Conservation (phyloP, 2,329 filamentous ascomycete species). For the Mycocentrospora acerina region DNA sequence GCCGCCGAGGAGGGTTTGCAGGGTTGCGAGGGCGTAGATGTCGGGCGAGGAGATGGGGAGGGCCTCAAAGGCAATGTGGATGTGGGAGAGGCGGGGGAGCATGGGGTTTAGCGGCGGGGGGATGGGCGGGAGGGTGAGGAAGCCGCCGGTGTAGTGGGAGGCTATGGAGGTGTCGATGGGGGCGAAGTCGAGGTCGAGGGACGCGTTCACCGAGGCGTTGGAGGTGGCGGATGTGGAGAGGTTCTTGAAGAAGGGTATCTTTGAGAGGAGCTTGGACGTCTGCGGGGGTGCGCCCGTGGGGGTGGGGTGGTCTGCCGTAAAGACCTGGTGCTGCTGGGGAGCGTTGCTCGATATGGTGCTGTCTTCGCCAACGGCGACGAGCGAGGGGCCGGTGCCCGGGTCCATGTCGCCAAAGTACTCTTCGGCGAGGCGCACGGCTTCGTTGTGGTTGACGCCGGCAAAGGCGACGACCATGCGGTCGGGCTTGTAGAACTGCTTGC, state of each 20-base stretch:
- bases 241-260: slow-evolving; percentile 87
- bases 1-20: slow-evolving; percentile 93
- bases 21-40: slow-evolving; percentile 92
- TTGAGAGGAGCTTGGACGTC: slow-evolving; percentile 71
- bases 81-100: slow-evolving; percentile 80
- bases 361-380: slow-evolving; percentile 33
- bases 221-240: slow-evolving; percentile 72
- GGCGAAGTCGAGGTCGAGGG: slow-evolving; percentile 50
- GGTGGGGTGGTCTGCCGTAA: slow-evolving; percentile 38
- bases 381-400: slow-evolving; percentile 49
- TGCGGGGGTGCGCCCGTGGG: slow-evolving; percentile 47
- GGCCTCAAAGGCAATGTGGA: slow-evolving; percentile 94
- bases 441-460: slow-evolving; percentile 80
- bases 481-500: slow-evolving; percentile 80
- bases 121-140: slow-evolving; percentile 79
- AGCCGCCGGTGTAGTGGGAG: slow-evolving; percentile 90
- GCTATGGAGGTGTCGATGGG: slow-evolving; percentile 62
- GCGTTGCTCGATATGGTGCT: slow-evolving; percentile 14
- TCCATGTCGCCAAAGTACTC: slow-evolving; percentile 92
- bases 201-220: slow-evolving; percentile 55
- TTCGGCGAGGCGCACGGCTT: slow-evolving; percentile 77
- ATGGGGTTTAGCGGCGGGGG: slow-evolving; percentile 76
- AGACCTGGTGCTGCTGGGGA: slow-evolving; percentile 51
- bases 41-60: slow-evolving; percentile 86
- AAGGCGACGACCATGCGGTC: slow-evolving; percentile 94